A percentile compares a stretch with the other conserved stretches of the same genome.
These are phyloP conservation scores for Colletotrichum sp. DNA, from an alignment of 2,329 filamentous ascomycete genomes.

Conservation along the genomic window DNA sequence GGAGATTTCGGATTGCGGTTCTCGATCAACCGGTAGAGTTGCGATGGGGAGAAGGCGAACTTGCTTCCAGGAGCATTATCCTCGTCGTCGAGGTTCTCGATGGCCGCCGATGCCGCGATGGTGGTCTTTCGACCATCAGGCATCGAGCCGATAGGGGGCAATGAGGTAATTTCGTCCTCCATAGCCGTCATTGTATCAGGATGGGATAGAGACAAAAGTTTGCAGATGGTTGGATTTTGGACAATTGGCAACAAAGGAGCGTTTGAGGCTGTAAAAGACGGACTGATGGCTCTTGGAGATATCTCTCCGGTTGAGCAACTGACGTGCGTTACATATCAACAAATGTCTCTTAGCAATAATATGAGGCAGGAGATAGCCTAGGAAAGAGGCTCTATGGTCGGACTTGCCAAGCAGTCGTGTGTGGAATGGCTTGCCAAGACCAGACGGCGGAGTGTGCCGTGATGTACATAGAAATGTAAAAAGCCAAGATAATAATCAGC, in stretches of 20 bases:
- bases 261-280: background rate
- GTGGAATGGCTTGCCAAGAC: background rate
- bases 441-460: background rate
- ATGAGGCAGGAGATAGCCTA: background rate
- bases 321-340: background rate
- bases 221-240: background rate
- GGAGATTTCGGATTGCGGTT: background rate
- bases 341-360: background rate
- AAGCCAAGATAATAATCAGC: background rate
- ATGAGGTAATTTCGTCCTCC: background rate
- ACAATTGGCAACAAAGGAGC: background rate
- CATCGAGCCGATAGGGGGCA: background rate
- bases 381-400: background rate
- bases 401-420: background rate
- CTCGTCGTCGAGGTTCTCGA: background rate
- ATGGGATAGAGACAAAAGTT: background rate
- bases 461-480: background rate
- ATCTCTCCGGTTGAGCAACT: background rate
- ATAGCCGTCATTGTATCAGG: background rate
- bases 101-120: background rate
- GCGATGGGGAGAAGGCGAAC: background rate
- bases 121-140: background rate
- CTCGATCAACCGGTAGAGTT: background rate
- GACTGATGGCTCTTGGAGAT: background rate
- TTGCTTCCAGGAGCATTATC: background rate